Evolutionary conservation across 129 eudicot genomes (phyloP).

Genomic region (Flaveria ramosissima): DNA sequence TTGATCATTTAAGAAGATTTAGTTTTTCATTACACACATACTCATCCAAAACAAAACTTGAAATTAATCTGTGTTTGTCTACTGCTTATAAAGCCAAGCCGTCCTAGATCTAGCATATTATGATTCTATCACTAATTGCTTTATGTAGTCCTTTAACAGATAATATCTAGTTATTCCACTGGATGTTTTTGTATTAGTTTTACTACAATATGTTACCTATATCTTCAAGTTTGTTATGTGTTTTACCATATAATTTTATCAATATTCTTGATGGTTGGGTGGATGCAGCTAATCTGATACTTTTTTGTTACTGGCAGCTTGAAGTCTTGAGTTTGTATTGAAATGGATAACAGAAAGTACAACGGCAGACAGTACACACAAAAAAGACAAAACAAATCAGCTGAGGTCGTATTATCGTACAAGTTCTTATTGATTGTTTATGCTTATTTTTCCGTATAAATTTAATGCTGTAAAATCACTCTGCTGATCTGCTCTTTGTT

Average conservation of each 20-base stretch:
- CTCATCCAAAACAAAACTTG: neutral
- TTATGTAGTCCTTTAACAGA: neutral
- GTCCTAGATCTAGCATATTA: neutral
- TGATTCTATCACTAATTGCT: neutral
- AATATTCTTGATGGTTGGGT: neutral
- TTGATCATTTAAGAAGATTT: neutral
- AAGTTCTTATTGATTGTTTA: constrained; percentile 1
- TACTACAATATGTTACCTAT: neutral
- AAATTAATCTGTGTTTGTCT: neutral
- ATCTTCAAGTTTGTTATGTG: neutral
- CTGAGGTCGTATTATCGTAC: constrained; percentile 41
- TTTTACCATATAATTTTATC: neutral
- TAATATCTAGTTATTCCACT: neutral
- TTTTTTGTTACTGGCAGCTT: constrained; percentile 23
- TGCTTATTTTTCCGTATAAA: neutral
- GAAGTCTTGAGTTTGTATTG: constrained; percentile 26
- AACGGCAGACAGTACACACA: constrained; percentile 48
- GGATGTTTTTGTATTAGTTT: neutral
- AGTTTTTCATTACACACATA: neutral
- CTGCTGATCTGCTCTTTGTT: constrained; percentile 14
- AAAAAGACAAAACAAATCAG: constrained; percentile 43
- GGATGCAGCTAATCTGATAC: neutral
- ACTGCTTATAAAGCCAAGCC: neutral
- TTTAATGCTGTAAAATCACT: neutral
- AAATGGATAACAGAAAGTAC: constrained; percentile 66